Evolutionary conservation across 306 rosid species (phyloP).

Genomic region (Albizia julibrissin): DNA sequence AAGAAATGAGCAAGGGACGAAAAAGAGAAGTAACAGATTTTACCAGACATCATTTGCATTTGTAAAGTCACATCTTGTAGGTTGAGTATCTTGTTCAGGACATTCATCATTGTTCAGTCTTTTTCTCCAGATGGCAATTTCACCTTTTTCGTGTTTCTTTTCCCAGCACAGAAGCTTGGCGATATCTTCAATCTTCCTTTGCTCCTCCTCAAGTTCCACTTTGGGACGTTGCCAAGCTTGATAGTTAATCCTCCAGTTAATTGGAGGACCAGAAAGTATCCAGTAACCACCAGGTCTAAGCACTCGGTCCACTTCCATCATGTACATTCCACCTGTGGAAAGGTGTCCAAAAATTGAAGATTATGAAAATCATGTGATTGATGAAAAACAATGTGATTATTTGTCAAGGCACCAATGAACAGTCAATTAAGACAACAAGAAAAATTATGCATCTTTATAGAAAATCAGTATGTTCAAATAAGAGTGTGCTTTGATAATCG

Average conservation of each 20-base stretch:
- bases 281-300: slow-evolving; percentile 92
- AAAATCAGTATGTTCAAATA: neutral
- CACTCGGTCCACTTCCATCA: slow-evolving; percentile 89
- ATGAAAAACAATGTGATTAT: slow-evolving; percentile 7
- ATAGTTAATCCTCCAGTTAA: slow-evolving; percentile 64
- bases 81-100: slow-evolving; percentile 46
- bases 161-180: slow-evolving; percentile 86
- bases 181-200: slow-evolving; percentile 68
- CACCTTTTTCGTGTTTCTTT: slow-evolving; percentile 82
- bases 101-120: slow-evolving; percentile 41
- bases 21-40: slow-evolving; percentile 4
- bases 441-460: neutral
- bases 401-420: slow-evolving; percentile 7
- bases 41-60: slow-evolving; percentile 66
- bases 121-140: slow-evolving; percentile 80
- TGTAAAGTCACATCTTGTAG: slow-evolving; percentile 47
- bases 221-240: slow-evolving; percentile 69
- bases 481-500: neutral
- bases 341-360: slow-evolving; percentile 19
- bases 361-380: neutral
- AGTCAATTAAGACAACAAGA: slow-evolving; percentile 22
- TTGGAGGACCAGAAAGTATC: slow-evolving; percentile 86
- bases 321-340: slow-evolving; percentile 70
- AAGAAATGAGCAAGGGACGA: neutral
- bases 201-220: slow-evolving; percentile 75